phyloP scores from a whole-genome alignment of 257 asterid species.

The Solanum peruvianum region DNA sequence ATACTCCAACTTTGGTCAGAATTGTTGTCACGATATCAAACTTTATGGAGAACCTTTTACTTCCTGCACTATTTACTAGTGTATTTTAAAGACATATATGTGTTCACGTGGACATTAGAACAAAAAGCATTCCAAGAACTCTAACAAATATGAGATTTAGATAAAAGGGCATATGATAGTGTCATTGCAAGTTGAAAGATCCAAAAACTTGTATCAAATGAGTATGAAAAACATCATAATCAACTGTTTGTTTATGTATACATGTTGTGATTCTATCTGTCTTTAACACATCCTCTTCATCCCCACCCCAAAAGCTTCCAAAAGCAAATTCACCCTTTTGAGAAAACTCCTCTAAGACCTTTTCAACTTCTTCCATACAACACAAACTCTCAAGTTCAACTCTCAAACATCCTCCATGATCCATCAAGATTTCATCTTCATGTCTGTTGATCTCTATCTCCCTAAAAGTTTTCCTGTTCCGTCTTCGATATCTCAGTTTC shows the following conservation, averaged over 20 bases:
- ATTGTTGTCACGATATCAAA: too few species aligned
- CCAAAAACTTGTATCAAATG: slow-evolving; percentile 46
- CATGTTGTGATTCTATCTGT: slow-evolving; percentile 20
- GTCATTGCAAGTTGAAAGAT: slow-evolving; percentile 11
- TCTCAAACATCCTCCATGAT: slow-evolving; percentile 18
- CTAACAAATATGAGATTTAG: background rate
- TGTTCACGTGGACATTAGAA: background rate
- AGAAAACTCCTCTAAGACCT: slow-evolving; percentile 51
- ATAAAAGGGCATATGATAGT: background rate
- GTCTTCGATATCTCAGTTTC: slow-evolving; percentile 24
- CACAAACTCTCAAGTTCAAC: slow-evolving; percentile 11
- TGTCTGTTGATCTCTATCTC: slow-evolving; percentile 11
- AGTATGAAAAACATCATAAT: slow-evolving; percentile 31
- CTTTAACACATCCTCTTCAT: background rate
- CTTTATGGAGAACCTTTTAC: too few species aligned
- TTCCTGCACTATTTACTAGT: too few species aligned
- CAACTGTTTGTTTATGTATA: slow-evolving; percentile 31
- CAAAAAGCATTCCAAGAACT: background rate
- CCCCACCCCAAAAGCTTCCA: slow-evolving; percentile 73
- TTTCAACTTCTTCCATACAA: slow-evolving; percentile 65
- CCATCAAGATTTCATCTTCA: slow-evolving; percentile 20
- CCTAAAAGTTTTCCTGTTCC: slow-evolving; percentile 7
- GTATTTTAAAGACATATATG: too few species aligned
- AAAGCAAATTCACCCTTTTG: slow-evolving; percentile 65
- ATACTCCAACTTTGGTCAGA: too few species aligned